A percentile compares a stretch with the other conserved stretches of the same genome.
phyloP scores from a whole-genome alignment of 164 flowering plant species.

The Sedum album region DNA sequence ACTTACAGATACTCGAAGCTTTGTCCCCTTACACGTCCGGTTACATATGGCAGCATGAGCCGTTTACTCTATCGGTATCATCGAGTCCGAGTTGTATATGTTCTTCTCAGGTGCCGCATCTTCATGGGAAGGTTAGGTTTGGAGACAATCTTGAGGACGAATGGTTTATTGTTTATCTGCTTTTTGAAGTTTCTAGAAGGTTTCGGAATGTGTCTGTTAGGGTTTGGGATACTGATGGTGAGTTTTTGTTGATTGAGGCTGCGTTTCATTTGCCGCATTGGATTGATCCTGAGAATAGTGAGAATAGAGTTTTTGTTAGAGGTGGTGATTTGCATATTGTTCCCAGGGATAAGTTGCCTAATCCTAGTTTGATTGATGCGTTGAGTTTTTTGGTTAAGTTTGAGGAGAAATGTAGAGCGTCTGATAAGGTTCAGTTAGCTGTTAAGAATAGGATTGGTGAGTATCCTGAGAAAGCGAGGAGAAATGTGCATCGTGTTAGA shows the following conservation, averaged over 20 bases:
- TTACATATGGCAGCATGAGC: conserved; percentile 88
- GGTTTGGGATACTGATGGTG: conserved; percentile 77
- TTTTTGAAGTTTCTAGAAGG: conserved; percentile 37
- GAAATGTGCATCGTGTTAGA: conserved; percentile 54
- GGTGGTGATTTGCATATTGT: conserved; percentile 50
- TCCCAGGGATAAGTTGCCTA: conserved; percentile 27
- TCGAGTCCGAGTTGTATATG: conserved; percentile 17
- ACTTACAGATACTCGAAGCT: conserved; percentile 47
- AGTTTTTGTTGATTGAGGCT: conserved; percentile 77
- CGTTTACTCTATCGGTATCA: conserved; percentile 52
- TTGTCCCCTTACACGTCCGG: conserved; percentile 39
- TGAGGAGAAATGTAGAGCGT: conserved; percentile 32
- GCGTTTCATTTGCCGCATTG: conserved; percentile 82
- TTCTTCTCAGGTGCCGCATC: conserved; percentile 31
- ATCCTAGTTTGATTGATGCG: conserved; percentile 38
- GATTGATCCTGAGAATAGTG: conserved; percentile 57
- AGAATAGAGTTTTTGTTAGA: conserved; percentile 67
- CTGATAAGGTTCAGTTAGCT: conserved; percentile 45
- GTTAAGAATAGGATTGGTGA: conserved; percentile 36
- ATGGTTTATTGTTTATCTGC: conserved; percentile 82
- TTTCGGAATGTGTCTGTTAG: conserved; percentile 46
- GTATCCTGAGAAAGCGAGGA: conserved; percentile 55
- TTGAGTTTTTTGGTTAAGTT: conserved; percentile 23
- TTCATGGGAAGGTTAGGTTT: conserved; percentile 60
- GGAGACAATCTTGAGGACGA: conserved; percentile 92